Conservation (phyloP, 176 grass and related monocot species). For the Elymus sibiricus region DNA sequence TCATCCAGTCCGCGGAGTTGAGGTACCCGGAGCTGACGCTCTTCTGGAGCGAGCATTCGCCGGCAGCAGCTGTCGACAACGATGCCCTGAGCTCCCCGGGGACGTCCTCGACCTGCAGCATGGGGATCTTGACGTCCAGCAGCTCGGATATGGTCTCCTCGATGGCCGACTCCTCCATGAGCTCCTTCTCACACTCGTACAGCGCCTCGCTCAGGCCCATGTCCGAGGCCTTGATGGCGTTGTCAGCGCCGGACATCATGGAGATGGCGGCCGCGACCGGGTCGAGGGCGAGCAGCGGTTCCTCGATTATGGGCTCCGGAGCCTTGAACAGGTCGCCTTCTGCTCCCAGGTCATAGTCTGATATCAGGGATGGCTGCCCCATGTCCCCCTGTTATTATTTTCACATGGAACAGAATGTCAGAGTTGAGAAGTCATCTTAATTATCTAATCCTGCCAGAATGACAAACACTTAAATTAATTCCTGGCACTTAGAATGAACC, state of each 20-base stretch:
- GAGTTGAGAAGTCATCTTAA: constrained; percentile 4
- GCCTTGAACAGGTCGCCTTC: constrained; percentile 96
- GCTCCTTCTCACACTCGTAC: constrained; percentile 82
- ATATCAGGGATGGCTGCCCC: constrained; percentile 51
- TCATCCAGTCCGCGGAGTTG: constrained; percentile 60
- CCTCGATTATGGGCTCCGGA: constrained; percentile 75
- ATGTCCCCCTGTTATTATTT: constrained; percentile 48
- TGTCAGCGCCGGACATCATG: constrained; percentile 51
- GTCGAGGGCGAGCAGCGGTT: constrained; percentile 51
- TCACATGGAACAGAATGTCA: not conserved
- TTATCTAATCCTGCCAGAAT: not conserved
- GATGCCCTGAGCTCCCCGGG: not conserved
- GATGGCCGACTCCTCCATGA: constrained; percentile 75
- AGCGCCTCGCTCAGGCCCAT: constrained; percentile 60
- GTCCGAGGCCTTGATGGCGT: constrained; percentile 37
- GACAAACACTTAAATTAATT: not conserved
- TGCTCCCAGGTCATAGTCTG: constrained; percentile 83
- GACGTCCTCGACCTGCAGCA: constrained; percentile 59
- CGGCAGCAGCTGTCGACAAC: no score
- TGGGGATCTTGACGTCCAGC: constrained; percentile 79
- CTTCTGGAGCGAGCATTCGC: constrained; percentile 75
- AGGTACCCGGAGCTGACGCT: constrained; percentile 87
- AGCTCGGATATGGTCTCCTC: constrained; percentile 86
- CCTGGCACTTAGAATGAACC: no score
- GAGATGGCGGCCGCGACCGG: constrained; percentile 63